phyloP scores from a whole-genome alignment of 2,329 filamentous ascomycete species.

The Diaporthe velutina region DNA sequence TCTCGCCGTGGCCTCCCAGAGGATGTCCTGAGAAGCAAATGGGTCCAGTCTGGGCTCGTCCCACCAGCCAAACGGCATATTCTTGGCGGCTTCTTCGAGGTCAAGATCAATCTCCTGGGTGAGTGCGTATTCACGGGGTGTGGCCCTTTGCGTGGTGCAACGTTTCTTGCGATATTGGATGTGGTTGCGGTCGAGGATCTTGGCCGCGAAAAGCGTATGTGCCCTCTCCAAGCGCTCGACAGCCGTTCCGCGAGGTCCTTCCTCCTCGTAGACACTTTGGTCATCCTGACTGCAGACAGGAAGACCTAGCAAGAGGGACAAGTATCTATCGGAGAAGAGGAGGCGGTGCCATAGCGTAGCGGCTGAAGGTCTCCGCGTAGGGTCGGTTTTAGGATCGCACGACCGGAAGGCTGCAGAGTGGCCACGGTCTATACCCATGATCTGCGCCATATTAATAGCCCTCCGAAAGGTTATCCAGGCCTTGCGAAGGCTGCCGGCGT shows the following conservation, averaged over 20 bases:
- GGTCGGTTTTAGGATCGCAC: conserved; percentile 52
- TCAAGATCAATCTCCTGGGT: conserved; percentile 62
- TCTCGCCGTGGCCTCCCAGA: conserved; percentile 49
- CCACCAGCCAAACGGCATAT: conserved; percentile 64
- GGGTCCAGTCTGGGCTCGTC: conserved; percentile 49
- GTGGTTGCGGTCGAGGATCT: conserved; percentile 62
- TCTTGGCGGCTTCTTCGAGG: conserved; percentile 56
- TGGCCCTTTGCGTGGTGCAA: conserved; percentile 41
- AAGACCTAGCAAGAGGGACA: conserved; percentile 65
- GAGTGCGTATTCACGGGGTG: conserved; percentile 53
- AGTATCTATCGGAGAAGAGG: conserved; percentile 62
- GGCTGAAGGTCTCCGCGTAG: conserved; percentile 46
- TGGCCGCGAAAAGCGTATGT: conserved; percentile 56
- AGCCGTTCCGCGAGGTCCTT: conserved; percentile 45
- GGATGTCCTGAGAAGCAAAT: conserved; percentile 39
- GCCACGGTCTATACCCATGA: conserved; percentile 61
- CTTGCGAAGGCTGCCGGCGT: conserved; percentile 66
- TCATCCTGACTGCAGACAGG: conserved; percentile 58
- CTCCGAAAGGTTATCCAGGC: conserved; percentile 66
- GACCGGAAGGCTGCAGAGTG: conserved; percentile 51
- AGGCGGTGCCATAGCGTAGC: conserved; percentile 62
- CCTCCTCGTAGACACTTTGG: conserved; percentile 50
- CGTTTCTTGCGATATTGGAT: conserved; percentile 41
- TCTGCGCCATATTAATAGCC: conserved; percentile 63
- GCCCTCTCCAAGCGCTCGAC: conserved; percentile 60